phyloP scores from a whole-genome alignment of 1,284 basidiomycete species.

The Tremellales sp. region DNA sequence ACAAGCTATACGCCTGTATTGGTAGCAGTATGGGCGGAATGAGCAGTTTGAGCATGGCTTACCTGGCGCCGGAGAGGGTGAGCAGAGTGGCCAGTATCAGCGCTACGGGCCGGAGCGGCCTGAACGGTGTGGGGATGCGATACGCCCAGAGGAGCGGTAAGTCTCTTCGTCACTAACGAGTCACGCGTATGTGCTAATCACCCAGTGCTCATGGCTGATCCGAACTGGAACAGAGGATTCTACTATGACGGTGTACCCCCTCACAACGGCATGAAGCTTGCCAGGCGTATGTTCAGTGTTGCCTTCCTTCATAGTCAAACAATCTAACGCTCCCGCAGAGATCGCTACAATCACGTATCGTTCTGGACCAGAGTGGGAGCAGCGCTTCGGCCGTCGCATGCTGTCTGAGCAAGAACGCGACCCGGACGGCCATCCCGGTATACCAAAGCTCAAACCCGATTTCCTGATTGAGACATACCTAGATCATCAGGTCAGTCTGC shows the following conservation, averaged over 20 bases:
- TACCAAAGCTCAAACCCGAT: constrained; percentile 85
- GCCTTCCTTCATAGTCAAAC: constrained; percentile 1
- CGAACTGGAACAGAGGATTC: constrained; percentile 98
- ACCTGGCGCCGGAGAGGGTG: constrained; percentile 85
- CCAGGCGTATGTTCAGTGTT: constrained; percentile 65
- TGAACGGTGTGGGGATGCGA: constrained; percentile 89
- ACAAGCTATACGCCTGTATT: constrained; percentile 84
- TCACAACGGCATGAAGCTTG: constrained; percentile 97
- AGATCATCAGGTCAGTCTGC: constrained; percentile 72
- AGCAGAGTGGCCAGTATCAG: constrained; percentile 87
- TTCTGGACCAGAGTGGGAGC: constrained; percentile 98
- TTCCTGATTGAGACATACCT: constrained; percentile 99
- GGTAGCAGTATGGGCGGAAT: constrained; percentile 96
- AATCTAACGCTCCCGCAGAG: constrained; percentile 54
- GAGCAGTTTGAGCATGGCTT: constrained; percentile 93
- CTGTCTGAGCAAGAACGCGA: constrained; percentile 39
- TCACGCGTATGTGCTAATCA: not conserved
- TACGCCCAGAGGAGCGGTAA: constrained; percentile 90
- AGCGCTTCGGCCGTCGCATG: constrained; percentile 76
- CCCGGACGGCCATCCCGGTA: constrained; percentile 19
- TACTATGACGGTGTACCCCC: constrained; percentile 95
- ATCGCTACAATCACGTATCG: constrained; percentile 99
- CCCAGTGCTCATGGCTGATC: constrained; percentile 94
- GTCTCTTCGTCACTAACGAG: constrained; percentile 26
- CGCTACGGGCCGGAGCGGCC: constrained; percentile 85